phyloP scores from a whole-genome alignment of 2,329 filamentous ascomycete genomes.

The Aspergillus fijiensis region DNA sequence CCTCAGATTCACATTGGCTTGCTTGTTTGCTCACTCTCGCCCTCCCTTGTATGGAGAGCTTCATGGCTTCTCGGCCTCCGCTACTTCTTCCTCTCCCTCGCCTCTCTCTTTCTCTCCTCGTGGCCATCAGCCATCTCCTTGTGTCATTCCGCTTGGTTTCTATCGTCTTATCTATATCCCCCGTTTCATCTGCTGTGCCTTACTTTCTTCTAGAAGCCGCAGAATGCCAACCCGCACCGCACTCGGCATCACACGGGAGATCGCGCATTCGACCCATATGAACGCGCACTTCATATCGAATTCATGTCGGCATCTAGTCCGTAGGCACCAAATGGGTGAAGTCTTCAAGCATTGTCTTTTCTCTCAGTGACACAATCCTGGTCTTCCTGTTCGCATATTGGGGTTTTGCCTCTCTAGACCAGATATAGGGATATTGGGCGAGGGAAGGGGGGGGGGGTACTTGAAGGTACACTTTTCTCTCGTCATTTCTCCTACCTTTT shows the following conservation, averaged over 20 bases:
- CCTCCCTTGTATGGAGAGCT: neutral
- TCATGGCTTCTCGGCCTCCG: neutral
- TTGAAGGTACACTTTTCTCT: neutral
- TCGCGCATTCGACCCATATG: neutral
- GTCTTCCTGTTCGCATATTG: neutral
- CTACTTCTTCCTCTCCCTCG: neutral
- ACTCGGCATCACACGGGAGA: neutral
- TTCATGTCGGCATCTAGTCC: too few relatives aligned
- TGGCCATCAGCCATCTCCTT: neutral
- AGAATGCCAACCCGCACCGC: neutral
- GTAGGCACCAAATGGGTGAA: too few relatives aligned
- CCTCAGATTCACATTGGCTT: too few relatives aligned
- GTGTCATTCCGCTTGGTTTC: neutral
- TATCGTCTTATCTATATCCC: too few relatives aligned
- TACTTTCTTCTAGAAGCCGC: neutral
- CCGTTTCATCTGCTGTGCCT: neutral
- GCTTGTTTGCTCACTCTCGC: neutral
- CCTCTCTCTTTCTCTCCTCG: neutral
- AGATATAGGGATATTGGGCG: neutral
- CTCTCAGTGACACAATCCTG: too few relatives aligned
- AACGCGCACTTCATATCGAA: too few relatives aligned
- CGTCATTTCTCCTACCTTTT: neutral
- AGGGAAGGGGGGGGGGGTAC: neutral
- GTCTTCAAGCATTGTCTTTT: too few relatives aligned
- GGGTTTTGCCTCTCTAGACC: neutral